These are phyloP conservation scores for Hibiscus mutabilis DNA, from an alignment of 345 rosid genomes.

Conservation along the genomic window DNA sequence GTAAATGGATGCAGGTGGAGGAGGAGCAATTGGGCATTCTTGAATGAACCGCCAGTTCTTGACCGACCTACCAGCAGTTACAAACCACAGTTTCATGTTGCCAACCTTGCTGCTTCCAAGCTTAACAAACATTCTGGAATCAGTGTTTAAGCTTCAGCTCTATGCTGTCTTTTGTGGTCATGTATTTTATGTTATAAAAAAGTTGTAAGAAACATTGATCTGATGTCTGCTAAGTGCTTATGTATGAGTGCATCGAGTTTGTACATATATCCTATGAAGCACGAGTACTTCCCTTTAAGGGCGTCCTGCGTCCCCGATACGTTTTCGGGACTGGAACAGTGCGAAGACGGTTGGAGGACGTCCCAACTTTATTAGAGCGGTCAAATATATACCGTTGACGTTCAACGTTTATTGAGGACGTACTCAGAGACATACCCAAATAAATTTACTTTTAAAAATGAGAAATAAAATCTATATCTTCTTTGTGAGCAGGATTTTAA, in stretches of 20 bases:
- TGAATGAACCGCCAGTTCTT: constrained; percentile 66
- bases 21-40: constrained; percentile 74
- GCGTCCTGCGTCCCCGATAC: no score
- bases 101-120: constrained; percentile 22
- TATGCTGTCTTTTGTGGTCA: neutral
- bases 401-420: no score
- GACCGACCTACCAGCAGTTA: constrained; percentile 42
- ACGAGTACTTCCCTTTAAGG: no score
- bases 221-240: neutral
- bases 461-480: no score
- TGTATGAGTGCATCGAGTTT: neutral
- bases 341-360: no score
- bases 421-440: no score
- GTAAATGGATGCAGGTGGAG: constrained; percentile 54
- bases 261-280: no score
- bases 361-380: no score
- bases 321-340: no score
- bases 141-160: neutral
- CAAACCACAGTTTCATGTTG: constrained; percentile 55
- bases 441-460: no score
- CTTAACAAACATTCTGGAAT: constrained; percentile 14
- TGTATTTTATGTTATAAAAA: neutral
- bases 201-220: neutral
- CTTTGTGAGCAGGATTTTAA: no score
- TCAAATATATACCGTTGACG: no score